These are phyloP conservation scores for Bipolaris gigantea DNA, from an alignment of 2,329 filamentous ascomycete genomes.

Conservation along the genomic window DNA sequence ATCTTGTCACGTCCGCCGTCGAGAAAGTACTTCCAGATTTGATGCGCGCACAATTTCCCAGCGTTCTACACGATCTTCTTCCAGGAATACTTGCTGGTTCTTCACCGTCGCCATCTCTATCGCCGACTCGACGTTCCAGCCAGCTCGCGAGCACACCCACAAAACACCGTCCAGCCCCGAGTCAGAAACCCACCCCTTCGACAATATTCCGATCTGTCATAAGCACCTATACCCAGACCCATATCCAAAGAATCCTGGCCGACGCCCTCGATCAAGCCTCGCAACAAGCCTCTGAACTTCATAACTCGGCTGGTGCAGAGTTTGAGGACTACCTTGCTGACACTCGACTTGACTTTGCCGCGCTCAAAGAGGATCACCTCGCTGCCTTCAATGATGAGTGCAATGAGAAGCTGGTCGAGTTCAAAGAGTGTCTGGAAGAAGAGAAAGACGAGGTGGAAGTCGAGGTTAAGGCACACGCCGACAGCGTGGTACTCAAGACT, in stretches of 20 bases:
- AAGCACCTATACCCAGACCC: not conserved
- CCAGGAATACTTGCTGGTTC: not conserved
- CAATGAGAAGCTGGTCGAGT: conserved; percentile 4
- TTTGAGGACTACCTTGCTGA: conserved; percentile 3
- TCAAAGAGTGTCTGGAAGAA: conserved; percentile 1
- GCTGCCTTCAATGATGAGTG: conserved; percentile 1
- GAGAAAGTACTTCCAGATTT: conserved; percentile 4
- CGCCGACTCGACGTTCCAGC: not conserved
- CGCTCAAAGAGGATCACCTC: conserved; percentile 4
- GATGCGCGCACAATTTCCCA: conserved; percentile 1
- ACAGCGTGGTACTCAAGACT: not conserved
- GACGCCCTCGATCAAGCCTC: conserved; percentile 1
- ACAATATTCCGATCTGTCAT: not conserved
- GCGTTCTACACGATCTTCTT: conserved; percentile 1
- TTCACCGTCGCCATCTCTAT: conserved; percentile 1
- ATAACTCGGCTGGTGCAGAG: not conserved
- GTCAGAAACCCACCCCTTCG: not conserved
- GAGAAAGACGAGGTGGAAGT: not conserved
- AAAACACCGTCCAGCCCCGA: not conserved
- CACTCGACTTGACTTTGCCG: not conserved
- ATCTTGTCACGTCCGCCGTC: conserved; percentile 3
- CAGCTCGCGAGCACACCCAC: not conserved
- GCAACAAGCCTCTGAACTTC: not conserved
- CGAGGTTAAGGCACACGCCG: conserved; percentile 1
- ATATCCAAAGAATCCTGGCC: not conserved